Base-by-base conservation (phyloP, 192 early-diverging fungal genomes). In the Thoreauomyces humboldtii region DNA sequence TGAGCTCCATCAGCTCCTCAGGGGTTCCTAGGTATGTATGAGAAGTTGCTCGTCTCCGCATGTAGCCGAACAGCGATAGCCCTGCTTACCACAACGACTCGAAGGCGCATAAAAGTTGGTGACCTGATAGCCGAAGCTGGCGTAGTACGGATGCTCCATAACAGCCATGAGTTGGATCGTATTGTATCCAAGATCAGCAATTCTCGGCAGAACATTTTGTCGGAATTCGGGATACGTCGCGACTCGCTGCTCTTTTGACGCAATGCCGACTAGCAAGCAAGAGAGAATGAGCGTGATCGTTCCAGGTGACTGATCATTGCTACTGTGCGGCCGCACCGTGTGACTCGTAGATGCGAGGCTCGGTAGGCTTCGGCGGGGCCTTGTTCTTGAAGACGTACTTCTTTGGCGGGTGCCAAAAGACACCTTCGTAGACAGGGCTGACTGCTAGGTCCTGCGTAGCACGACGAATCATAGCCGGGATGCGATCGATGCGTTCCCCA, bases 111-210 rank as follows among this genome's bases (percentile, higher is more conserved):
- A 98, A 76, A 96, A 97, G 66, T 87, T 92, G 32, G 96, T 95
- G 50, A 98, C 96, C 71, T 98, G 96, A 73, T 98, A 98, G 2
- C 96, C 96, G 64, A 98, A 98, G 7, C 89, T 91, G 36, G 94
- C 96, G 64, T 97, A 98, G 76, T 98, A 98, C 28, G 96, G 94
- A 63, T 98, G 96, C 73, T 98, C 96, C 95, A 97, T 97, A 46
- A 98, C 75, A 34, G 96, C 96, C 80, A 84, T 83, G 12, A 84
- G 43, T 57, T 84, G 82, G 45, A 84, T 77, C 41, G 64, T 57
- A 57, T 84, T 84, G 70, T 84, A 84, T 11, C 80, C 80, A 2
- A 95, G 80, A 53, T 89, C 74, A 61, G 77, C 78, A 75, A 98
- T 95, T 57, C 92, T 83, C 33, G 91, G 92, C 34, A 98, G 81